Evolutionary conservation across 2,329 filamentous ascomycete genomes (phyloP).

Genomic region (Fusarium buxicola): DNA sequence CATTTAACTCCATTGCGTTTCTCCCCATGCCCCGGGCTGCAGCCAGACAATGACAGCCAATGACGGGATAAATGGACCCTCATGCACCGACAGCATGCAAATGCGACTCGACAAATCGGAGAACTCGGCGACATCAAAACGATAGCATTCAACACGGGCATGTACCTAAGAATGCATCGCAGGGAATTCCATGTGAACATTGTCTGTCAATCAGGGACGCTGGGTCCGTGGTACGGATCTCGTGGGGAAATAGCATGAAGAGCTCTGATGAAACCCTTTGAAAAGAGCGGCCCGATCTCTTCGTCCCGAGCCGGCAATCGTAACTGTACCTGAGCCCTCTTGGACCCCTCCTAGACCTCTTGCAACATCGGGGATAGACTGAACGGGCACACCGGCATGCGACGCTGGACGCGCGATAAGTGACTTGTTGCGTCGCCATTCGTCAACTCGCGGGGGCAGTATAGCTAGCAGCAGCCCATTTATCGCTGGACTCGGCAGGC

Average conservation of each 20-base stretch:
- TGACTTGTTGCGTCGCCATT: constrained; percentile 41
- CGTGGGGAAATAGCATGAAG: neutral
- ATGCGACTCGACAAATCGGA: constrained; percentile 24
- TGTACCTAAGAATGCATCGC: neutral
- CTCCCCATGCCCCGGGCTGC: constrained; percentile 1
- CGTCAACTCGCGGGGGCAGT: constrained; percentile 24
- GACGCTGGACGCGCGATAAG: constrained; percentile 37
- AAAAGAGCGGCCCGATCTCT: neutral
- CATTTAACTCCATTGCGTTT: neutral
- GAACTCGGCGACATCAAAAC: neutral
- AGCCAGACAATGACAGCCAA: neutral
- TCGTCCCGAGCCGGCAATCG: constrained; percentile 6
- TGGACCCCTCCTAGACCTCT: neutral
- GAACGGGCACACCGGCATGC: constrained; percentile 15
- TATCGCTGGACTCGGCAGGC: constrained; percentile 15
- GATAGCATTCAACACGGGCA: constrained; percentile 11
- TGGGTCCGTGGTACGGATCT: constrained; percentile 1
- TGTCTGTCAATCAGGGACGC: constrained; percentile 1
- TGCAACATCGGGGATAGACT: constrained; percentile 9
- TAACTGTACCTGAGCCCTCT: neutral
- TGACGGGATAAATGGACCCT: constrained; percentile 17
- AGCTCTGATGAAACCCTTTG: neutral
- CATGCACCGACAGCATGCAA: constrained; percentile 17
- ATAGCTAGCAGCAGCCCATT: constrained; percentile 28
- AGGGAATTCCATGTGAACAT: constrained; percentile 24